A percentile compares a stretch with the other conserved stretches of the same genome.
Conservation (phyloP, 768 basidiomycete species). For the Lentinula lateritia region DNA sequence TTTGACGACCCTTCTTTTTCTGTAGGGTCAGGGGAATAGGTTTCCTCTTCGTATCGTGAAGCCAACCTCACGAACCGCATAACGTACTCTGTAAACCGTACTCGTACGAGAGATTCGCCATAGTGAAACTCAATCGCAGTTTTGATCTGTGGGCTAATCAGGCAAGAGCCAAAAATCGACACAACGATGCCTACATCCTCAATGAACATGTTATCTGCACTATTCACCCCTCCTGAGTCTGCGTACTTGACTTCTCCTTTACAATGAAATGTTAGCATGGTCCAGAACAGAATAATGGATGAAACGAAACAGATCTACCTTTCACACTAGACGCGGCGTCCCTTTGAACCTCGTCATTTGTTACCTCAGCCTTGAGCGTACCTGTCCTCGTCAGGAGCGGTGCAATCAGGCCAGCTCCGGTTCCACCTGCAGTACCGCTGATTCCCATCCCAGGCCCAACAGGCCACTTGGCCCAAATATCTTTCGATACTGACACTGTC, state of each 20-base stretch:
- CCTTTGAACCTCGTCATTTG: conserved; percentile 60
- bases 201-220: conserved; percentile 81
- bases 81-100: conserved; percentile 88
- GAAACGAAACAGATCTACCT: conserved; percentile 34
- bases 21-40: conserved; percentile 28
- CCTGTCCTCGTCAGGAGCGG: conserved; percentile 52
- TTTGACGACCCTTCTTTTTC: conserved; percentile 66
- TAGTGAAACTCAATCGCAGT: conserved; percentile 88
- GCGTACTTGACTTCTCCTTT: neutral
- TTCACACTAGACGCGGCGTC: conserved; percentile 47
- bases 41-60: conserved; percentile 85
- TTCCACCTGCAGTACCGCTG: conserved; percentile 14
- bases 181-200: conserved; percentile 69
- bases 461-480: conserved; percentile 62
- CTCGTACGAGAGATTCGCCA: conserved; percentile 83
- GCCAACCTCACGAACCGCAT: conserved; percentile 83
- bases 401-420: conserved; percentile 8
- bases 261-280: neutral
- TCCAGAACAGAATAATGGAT: conserved; percentile 13
- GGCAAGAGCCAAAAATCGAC: neutral
- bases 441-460: conserved; percentile 32
- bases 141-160: conserved; percentile 52
- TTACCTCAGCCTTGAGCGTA: conserved; percentile 59
- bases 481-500: conserved; percentile 81
- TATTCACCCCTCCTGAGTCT: conserved; percentile 29